Conservation (phyloP, 306 rosid genomes). For the Vachellia pachyceras region DNA sequence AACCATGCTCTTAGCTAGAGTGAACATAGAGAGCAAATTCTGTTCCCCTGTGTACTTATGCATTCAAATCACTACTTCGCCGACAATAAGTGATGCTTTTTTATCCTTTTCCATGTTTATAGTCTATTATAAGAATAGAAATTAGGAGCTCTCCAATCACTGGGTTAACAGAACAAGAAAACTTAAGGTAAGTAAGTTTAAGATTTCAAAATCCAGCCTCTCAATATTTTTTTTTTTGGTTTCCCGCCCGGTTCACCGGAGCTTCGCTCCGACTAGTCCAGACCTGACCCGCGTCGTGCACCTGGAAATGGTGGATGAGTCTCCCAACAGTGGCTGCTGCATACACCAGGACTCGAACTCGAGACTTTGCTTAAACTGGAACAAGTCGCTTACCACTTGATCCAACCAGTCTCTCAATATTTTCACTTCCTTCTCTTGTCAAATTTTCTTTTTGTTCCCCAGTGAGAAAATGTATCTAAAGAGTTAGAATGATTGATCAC, state of each 20-base stretch:
- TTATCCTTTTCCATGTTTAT: neutral
- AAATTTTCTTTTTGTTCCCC: neutral
- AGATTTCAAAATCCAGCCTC: neutral
- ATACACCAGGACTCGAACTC: too few species aligned
- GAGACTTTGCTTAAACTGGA: too few species aligned
- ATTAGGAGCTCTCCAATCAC: neutral
- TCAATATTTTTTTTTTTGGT: neutral
- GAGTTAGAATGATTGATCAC: neutral
- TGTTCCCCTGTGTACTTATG: neutral
- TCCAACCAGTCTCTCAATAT: neutral
- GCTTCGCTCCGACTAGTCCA: too few species aligned
- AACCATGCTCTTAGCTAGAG: too few species aligned
- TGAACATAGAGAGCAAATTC: neutral
- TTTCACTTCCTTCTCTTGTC: neutral
- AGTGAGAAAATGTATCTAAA: neutral
- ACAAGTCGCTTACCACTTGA: too few species aligned
- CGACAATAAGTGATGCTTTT: neutral
- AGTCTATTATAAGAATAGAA: neutral
- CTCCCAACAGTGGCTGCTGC: too few species aligned
- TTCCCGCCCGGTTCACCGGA: too few species aligned
- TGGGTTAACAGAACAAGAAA: neutral
- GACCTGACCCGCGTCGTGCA: too few species aligned
- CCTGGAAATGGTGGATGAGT: too few species aligned
- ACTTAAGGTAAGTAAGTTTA: neutral
- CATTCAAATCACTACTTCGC: neutral